Base-by-base conservation (phyloP, 2,329 filamentous ascomycete genomes). In the Cladorrhinum sp. region DNA sequence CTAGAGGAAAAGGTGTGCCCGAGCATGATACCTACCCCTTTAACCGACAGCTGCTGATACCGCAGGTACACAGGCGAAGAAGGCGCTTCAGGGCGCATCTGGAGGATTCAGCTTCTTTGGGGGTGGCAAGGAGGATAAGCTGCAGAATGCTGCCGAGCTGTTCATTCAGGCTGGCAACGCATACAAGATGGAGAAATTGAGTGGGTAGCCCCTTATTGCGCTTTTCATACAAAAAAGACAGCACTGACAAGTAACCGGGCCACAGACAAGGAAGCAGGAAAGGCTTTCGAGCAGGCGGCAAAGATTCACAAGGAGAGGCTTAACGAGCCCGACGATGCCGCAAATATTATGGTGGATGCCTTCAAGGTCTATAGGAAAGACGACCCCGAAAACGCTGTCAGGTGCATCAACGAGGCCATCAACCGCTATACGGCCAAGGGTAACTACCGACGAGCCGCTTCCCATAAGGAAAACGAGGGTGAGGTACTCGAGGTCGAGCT, bases 361-460 rank as follows among this genome's bases (percentile, higher is more conserved):
- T 98, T 93, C 84, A 97, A 98, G 80, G 89, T 92, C 62, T 98
- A 97, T 79, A 85, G 89, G 70, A 96, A 92, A 77, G 87, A 90
- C 57, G 87, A 91, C 69, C 92, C 92, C 20, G 82, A 91, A 72
- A 89, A 93, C 70, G 93, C 93, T 16, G 91, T 89, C 49, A 82
- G 91, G 63, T 92, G 91, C 71, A 79, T 97, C 59, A 85, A 92
- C 65, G 79, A 87, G 66, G 90, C 92, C 45, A 92, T 98, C 72
- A 81, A 86, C 60, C 90, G 95, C 74, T 98, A 96, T 77, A 93
- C 91, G 68, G 78, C 85, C 67, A 93, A 92, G 77, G 93, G 93
- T 64, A 96, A 96, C 76, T 93, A 96, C 77, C 85, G 93, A 67
- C 85, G 93, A 59, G 93, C 95, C 13, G 95, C 95, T 10, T 90